Base-by-base conservation (phyloP, 1,139 yeast genomes). In the Scheffersomyces insectosa region DNA sequence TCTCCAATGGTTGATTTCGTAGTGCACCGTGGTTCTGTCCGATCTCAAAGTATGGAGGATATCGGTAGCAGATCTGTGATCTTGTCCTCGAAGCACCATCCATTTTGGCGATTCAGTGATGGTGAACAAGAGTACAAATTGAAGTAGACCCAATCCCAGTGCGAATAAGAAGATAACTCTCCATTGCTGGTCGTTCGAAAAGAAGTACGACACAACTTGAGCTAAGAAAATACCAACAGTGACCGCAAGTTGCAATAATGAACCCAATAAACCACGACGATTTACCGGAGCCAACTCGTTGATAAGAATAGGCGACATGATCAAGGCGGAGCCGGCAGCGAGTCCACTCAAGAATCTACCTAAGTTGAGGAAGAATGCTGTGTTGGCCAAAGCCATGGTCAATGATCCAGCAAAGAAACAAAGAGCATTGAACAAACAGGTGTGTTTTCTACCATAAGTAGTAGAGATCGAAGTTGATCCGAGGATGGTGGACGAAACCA, bases 71-170 rank as follows among this genome's bases (percentile, higher is more conserved):
- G 46, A 42, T 5, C 43, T 34, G 0, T 63, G 57, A 42, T 68
- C 69, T 7, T 68, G 66, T 6, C 54, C 54, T 39, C 61, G 57
- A 43, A 66, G 48, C 13, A 68, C 57, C 23, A 70, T 52, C 77
- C 77, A 71, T 51, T 70, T 70, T 3, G 76, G 76, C 28, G 72
- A 66, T 47, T 71, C 77, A 1, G 60, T 60, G 2, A 66, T 62
- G 2, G 71, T 60, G 49, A 66, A 61, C 23, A 70, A 52, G 28
- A 65, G 57, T 2, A 57, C n/a, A 44, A 65, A 66, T 43, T 70
- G 74, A 16, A 57, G 32, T 2, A 60, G 40, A 0, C 63, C 72
- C 16, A 69, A 45, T 0, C 44, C 28, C 30, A 58, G 55, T 1
- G 69, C 69, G 37, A 62, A 47, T 9, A 57, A 46, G 46, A 69